These are phyloP conservation scores for Ogataea ganodermae DNA, from an alignment of 805 yeast species.

Conservation along the genomic window DNA sequence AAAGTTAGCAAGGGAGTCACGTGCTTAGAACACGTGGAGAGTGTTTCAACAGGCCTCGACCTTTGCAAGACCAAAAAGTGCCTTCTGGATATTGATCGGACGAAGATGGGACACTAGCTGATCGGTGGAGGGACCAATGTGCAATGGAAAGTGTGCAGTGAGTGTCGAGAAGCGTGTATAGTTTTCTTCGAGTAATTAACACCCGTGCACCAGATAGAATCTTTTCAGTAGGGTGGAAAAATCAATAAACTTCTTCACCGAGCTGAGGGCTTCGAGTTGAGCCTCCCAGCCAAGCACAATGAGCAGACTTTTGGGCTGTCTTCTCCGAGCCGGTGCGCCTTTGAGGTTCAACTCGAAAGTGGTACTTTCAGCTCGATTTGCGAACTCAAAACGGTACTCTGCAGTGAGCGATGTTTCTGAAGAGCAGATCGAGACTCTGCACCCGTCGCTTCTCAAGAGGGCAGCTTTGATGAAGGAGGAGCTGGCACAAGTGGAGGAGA, in stretches of 20 bases:
- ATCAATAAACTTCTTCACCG: no score
- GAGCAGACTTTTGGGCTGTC: neutral
- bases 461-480: slow-evolving; percentile 47
- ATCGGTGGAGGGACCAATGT: no score
- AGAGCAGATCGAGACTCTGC: slow-evolving; percentile 30
- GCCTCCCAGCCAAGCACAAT: no score
- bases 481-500: slow-evolving; percentile 41
- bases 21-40: neutral
- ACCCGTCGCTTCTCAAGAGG: slow-evolving; percentile 52
- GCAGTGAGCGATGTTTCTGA: neutral
- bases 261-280: neutral
- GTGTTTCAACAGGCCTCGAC: no score
- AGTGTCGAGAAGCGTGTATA: no score
- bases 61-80: no score
- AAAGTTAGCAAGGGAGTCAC: neutral
- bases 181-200: no score
- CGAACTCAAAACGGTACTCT: slow-evolving; percentile 1
- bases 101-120: no score
- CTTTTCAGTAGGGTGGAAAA: neutral
- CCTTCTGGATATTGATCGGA: no score
- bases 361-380: neutral
- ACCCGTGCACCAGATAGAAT: neutral
- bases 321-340: neutral
- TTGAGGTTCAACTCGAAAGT: neutral
- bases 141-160: no score